A percentile compares a stretch with the other conserved stretches of the same genome.
These are phyloP conservation scores for Fulvia fulva DNA, from an alignment of 2,329 filamentous ascomycete species.

Conservation along the genomic window DNA sequence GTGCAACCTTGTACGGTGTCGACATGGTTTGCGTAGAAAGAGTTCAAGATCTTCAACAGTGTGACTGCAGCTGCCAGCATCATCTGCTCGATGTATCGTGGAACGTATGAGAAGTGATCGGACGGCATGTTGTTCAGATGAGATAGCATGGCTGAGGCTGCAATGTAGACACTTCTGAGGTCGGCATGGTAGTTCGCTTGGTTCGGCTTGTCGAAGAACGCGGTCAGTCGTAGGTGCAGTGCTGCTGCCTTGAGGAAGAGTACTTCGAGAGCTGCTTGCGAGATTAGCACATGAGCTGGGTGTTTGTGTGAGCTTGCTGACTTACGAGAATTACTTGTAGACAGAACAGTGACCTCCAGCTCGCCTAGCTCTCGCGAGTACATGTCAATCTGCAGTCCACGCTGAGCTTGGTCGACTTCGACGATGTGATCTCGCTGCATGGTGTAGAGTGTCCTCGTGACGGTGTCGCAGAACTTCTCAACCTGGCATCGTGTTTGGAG, in stretches of 20 bases:
- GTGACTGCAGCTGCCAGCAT: conserved; percentile 76
- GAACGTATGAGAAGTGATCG: conserved; percentile 60
- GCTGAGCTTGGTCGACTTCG: conserved; percentile 35
- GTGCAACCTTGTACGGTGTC: conserved; percentile 64
- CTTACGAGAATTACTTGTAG: conserved; percentile 30
- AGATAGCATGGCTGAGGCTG: conserved; percentile 66
- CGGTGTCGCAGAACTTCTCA: conserved; percentile 71
- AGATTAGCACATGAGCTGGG: not conserved
- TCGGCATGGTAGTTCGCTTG: conserved; percentile 70
- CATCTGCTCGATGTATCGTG: conserved; percentile 79
- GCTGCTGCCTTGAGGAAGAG: conserved; percentile 69
- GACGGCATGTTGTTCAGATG: conserved; percentile 59
- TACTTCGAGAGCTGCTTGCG: conserved; percentile 41
- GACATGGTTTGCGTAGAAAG: conserved; percentile 69
- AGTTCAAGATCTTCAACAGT: conserved; percentile 70
- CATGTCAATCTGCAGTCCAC: conserved; percentile 36
- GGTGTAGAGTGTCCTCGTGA: conserved; percentile 75
- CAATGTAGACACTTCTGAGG: conserved; percentile 70
- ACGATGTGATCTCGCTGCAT: conserved; percentile 70
- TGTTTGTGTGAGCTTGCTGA: not conserved
- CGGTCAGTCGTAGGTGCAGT: conserved; percentile 71
- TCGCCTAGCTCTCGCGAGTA: conserved; percentile 36
- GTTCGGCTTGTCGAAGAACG: conserved; percentile 74
- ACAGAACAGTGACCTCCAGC: conserved; percentile 34
- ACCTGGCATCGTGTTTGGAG: conserved; percentile 66